These are phyloP conservation scores for Rhodamnia rubescens DNA, from an alignment of 345 rosid genomes.

Conservation along the genomic window DNA sequence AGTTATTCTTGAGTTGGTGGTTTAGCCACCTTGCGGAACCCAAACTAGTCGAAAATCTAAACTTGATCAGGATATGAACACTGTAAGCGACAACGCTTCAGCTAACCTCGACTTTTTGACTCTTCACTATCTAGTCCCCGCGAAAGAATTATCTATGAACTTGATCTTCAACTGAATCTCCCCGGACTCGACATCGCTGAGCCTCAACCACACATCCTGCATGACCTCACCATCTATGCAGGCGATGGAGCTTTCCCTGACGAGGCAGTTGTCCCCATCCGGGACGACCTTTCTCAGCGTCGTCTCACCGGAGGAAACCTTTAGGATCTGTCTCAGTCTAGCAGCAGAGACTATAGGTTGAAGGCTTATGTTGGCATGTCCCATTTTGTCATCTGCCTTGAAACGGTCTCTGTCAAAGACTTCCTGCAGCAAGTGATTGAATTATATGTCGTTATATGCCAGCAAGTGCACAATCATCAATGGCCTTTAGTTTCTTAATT, in stretches of 20 bases:
- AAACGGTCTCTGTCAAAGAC: slow-evolving; percentile 93
- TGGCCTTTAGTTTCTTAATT: not conserved
- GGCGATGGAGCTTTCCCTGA: slow-evolving; percentile 71
- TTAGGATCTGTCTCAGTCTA: slow-evolving; percentile 60
- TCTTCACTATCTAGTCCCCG: not conserved
- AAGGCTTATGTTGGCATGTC: slow-evolving; percentile 72
- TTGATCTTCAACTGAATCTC: slow-evolving; percentile 81
- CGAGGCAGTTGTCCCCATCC: slow-evolving; percentile 65
- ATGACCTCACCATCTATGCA: slow-evolving; percentile 71
- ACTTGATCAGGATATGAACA: not conserved
- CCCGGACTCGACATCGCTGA: slow-evolving; percentile 78
- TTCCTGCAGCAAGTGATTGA: slow-evolving; percentile 40
- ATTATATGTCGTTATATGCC: not conserved
- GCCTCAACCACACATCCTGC: slow-evolving; percentile 83
- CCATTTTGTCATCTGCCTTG: slow-evolving; percentile 99
- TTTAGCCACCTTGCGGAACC: not conserved
- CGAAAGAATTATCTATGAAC: slow-evolving; percentile 33
- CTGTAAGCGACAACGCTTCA: not conserved
- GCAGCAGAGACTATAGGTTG: slow-evolving; percentile 82
- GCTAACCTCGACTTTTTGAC: not conserved
- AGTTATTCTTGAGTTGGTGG: not conserved
- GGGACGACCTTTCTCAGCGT: slow-evolving; percentile 73
- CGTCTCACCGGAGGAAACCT: slow-evolving; percentile 60
- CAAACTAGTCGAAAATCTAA: not conserved
- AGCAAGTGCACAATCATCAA: not conserved